These are phyloP conservation scores for Globisporangium nodosum DNA, from an alignment of 352 stramenopile genomes.

Conservation along the genomic window DNA sequence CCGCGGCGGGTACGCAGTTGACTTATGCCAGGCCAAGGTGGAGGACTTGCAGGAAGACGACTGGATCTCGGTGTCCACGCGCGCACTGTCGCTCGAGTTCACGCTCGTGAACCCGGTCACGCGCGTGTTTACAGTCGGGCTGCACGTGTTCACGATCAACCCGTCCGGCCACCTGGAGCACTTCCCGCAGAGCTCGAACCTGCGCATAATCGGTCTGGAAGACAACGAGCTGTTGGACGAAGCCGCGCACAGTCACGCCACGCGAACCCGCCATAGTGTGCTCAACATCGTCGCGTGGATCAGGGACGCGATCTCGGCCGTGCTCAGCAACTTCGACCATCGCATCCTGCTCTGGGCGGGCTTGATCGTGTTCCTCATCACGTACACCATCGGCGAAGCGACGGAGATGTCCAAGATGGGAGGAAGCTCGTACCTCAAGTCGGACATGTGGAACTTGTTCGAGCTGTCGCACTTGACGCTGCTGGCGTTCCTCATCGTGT, in stretches of 20 bases:
- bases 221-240: slow-evolving; percentile 32
- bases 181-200: slow-evolving; percentile 72
- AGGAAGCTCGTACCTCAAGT: slow-evolving; percentile 58
- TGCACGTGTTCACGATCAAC: slow-evolving; percentile 77
- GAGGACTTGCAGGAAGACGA: slow-evolving; percentile 61
- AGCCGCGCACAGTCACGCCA: background rate
- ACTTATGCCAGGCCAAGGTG: slow-evolving; percentile 60
- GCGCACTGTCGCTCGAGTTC: slow-evolving; percentile 82
- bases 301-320: slow-evolving; percentile 5
- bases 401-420: slow-evolving; percentile 81
- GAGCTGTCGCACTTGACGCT: slow-evolving; percentile 73
- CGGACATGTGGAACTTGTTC: slow-evolving; percentile 88
- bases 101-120: slow-evolving; percentile 84
- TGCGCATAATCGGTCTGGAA: slow-evolving; percentile 75
- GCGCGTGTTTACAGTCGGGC: slow-evolving; percentile 85
- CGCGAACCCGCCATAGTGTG: background rate
- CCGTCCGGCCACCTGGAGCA: slow-evolving; percentile 81
- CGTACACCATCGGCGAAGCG: slow-evolving; percentile 74
- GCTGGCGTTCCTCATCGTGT: slow-evolving; percentile 52
- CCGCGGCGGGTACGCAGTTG: slow-evolving; percentile 63
- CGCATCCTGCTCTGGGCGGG: slow-evolving; percentile 64
- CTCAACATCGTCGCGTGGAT: slow-evolving; percentile 1
- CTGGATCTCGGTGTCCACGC: slow-evolving; percentile 74
- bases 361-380: slow-evolving; percentile 68
- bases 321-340: slow-evolving; percentile 38